Conservation (phyloP, 2,329 filamentous ascomycete genomes). For the Stagonosporopsis chrysanthemi region DNA sequence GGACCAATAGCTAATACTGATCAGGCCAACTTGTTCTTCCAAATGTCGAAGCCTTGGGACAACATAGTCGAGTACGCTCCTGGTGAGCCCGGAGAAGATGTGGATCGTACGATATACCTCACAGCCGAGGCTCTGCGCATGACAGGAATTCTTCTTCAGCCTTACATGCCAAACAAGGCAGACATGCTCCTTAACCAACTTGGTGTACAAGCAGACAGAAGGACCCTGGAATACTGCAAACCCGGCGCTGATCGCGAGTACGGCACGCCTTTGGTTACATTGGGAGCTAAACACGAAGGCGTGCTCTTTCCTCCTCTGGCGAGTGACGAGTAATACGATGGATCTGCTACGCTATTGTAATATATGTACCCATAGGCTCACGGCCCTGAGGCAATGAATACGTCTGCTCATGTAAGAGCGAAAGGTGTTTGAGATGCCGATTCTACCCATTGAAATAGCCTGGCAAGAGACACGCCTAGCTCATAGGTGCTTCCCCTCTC, state of each 20-base stretch:
- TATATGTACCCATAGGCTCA: conserved; percentile 9
- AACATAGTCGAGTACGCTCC: conserved; percentile 52
- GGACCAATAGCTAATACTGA: conserved; percentile 36
- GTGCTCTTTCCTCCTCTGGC: conserved; percentile 59
- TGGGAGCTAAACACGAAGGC: conserved; percentile 54
- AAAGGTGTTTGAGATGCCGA: background rate
- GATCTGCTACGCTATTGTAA: conserved; percentile 6
- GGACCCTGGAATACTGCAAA: conserved; percentile 68
- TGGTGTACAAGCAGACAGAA: conserved; percentile 69
- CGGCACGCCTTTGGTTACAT: conserved; percentile 59
- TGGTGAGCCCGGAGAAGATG: conserved; percentile 42
- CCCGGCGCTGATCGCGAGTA: conserved; percentile 74
- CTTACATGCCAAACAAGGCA: conserved; percentile 86
- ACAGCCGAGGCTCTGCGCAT: conserved; percentile 80
- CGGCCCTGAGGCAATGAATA: background rate
- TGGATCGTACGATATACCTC: conserved; percentile 67
- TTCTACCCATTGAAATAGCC: background rate
- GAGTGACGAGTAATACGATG: conserved; percentile 29
- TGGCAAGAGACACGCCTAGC: background rate
- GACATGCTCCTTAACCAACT: conserved; percentile 76
- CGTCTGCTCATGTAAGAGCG: background rate
- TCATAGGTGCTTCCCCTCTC: background rate
- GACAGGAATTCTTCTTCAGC: conserved; percentile 83
- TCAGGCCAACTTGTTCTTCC: conserved; percentile 71
- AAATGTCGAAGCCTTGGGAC: conserved; percentile 73